These are phyloP conservation scores for Copromyces sp. DNA, from an alignment of 495 filamentous ascomycete species.

Conservation along the genomic window DNA sequence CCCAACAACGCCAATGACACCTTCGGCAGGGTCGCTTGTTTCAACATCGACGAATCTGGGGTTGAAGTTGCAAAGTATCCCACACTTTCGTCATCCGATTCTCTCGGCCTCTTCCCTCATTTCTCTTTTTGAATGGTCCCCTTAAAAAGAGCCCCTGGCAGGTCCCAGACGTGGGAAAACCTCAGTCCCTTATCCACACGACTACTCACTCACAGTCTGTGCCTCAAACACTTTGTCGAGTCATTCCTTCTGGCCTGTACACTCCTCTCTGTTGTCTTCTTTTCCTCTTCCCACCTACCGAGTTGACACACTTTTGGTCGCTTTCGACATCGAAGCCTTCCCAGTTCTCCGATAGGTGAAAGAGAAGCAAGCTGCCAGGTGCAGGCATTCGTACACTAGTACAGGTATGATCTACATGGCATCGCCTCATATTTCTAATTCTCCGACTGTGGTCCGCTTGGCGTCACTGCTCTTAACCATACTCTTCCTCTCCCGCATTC, in stretches of 20 bases:
- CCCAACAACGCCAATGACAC: not conserved
- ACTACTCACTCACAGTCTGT: not conserved
- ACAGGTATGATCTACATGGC: slow-evolving; percentile 41
- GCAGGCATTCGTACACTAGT: slow-evolving; percentile 34
- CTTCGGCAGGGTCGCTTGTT: not conserved
- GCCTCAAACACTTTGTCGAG: slow-evolving; percentile 6
- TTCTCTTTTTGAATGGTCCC: not conserved
- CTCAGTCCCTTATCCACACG: not conserved
- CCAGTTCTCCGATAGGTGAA: slow-evolving; percentile 5
- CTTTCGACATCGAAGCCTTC: not conserved
- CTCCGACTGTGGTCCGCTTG: slow-evolving; percentile 21
- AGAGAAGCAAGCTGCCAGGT: slow-evolving; percentile 21
- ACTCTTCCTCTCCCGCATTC: slow-evolving; percentile 34
- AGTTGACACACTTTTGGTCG: not conserved
- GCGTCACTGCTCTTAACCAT: slow-evolving; percentile 33
- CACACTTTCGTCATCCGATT: slow-evolving; percentile 6
- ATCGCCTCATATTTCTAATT: slow-evolving; percentile 34
- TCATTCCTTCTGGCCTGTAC: slow-evolving; percentile 11
- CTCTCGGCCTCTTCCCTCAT: not conserved
- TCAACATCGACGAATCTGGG: not conserved
- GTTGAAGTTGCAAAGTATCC: slow-evolving; percentile 2
- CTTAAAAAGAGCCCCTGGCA: slow-evolving; percentile 10
- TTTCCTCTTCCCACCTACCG: slow-evolving; percentile 5
- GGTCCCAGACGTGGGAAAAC: slow-evolving; percentile 8
- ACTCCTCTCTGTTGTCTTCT: slow-evolving; percentile 1